Evolutionary conservation across 164 flowering plant genomes (phyloP).

Genomic region (Vitis riparia): DNA sequence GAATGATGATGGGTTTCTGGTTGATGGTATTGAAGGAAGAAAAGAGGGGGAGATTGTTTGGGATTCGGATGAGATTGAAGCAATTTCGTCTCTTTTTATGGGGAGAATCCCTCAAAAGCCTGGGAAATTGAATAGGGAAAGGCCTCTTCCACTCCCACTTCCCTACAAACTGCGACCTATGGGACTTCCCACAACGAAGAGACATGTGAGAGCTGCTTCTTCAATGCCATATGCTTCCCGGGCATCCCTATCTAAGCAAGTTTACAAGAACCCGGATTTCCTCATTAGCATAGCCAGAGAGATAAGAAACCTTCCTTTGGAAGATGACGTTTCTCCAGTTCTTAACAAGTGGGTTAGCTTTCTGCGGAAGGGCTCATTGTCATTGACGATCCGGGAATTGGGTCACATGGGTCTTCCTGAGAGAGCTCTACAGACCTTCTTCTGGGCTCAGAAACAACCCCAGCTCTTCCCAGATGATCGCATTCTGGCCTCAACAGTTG

Average conservation of each 20-base stretch:
- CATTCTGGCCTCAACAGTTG: conserved; percentile 72
- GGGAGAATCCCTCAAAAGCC: conserved; percentile 89
- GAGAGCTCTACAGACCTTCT: conserved; percentile 72
- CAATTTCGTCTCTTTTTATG: conserved; percentile 81
- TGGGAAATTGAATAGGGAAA: conserved; percentile 56
- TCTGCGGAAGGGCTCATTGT: conserved; percentile 81
- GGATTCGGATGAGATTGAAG: conserved; percentile 75
- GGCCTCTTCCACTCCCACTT: conserved; percentile 81
- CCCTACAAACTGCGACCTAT: conserved; percentile 77
- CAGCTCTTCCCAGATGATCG: conserved; percentile 83
- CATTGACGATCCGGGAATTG: conserved; percentile 80
- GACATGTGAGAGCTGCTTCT: conserved; percentile 30
- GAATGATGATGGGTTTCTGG: conserved; percentile 6
- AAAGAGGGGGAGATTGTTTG: conserved; percentile 34
- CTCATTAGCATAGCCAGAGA: conserved; percentile 68
- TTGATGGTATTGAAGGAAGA: conserved; percentile 8
- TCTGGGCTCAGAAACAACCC: conserved; percentile 81
- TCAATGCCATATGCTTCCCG: conserved; percentile 24
- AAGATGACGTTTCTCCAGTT: conserved; percentile 51
- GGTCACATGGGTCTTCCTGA: conserved; percentile 88
- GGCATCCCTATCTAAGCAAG: conserved; percentile 34
- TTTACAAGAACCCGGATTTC: conserved; percentile 71
- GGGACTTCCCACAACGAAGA: conserved; percentile 69
- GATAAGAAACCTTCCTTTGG: conserved; percentile 56
- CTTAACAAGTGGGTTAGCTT: conserved; percentile 54